Evolutionary conservation across 495 filamentous ascomycete species (phyloP).

Genomic region (Neurospora intermedia): DNA sequence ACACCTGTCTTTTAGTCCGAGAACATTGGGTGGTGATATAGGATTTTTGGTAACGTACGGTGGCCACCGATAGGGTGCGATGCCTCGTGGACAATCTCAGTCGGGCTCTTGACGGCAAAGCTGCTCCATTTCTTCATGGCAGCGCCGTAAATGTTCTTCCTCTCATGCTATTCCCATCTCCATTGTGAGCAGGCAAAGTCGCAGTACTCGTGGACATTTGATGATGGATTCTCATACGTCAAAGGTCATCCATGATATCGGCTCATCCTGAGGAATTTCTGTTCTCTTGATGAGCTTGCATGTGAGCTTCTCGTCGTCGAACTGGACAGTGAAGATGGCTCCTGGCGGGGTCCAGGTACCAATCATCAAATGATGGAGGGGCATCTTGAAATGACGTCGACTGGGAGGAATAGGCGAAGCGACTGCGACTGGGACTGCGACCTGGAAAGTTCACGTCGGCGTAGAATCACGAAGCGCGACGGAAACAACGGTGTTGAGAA

Average conservation of each 20-base stretch:
- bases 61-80: conserved; percentile 56
- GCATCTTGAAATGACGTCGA: conserved; percentile 31
- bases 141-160: conserved; percentile 75
- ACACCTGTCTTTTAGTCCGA: conserved; percentile 1
- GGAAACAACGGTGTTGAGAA: neutral
- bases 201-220: neutral
- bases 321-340: conserved; percentile 73
- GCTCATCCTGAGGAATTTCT: conserved; percentile 66
- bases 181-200: conserved; percentile 15
- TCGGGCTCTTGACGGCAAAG: conserved; percentile 65
- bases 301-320: conserved; percentile 65
- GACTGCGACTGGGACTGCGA: neutral
- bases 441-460: neutral
- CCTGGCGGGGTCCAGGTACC: conserved; percentile 78
- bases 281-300: conserved; percentile 66
- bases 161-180: conserved; percentile 45
- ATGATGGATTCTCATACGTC: conserved; percentile 41
- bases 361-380: conserved; percentile 74
- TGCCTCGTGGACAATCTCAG: conserved; percentile 62
- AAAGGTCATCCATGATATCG: conserved; percentile 86
- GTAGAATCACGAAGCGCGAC: neutral
- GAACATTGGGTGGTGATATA: neutral
- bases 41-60: conserved; percentile 24
- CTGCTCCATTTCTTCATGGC: conserved; percentile 87
- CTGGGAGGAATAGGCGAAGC: neutral